Evolutionary conservation across 495 filamentous ascomycete species (phyloP).

Genomic region (Oleoguttula mirabilis): DNA sequence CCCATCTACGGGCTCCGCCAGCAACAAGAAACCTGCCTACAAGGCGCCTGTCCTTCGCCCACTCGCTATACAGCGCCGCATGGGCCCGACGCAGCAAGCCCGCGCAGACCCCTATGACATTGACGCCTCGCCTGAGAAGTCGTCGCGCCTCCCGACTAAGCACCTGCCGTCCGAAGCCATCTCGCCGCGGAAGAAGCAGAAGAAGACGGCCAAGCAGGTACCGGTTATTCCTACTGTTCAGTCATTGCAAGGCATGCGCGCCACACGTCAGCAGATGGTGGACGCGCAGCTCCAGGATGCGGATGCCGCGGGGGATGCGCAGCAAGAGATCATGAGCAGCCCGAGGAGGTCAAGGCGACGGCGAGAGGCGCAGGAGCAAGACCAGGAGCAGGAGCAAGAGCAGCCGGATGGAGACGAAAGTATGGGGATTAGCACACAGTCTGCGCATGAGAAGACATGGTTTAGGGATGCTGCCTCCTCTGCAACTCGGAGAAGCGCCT

Average conservation of each 20-base stretch:
- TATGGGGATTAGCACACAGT: no score
- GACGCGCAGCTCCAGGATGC: not conserved
- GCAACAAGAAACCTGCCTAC: not conserved
- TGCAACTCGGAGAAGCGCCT: no score
- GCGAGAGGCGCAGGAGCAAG: no score
- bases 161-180: not conserved
- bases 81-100: not conserved
- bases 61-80: not conserved
- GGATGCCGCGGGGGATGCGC: not conserved
- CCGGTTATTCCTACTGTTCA: no score
- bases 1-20: not conserved
- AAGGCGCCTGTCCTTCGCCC: not conserved
- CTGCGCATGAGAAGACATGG: no score
- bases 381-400: no score
- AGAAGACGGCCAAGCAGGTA: not conserved
- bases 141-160: not conserved
- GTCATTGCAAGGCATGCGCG: no score
- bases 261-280: not conserved
- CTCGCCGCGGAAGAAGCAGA: slow-evolving; percentile 1
- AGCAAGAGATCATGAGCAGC: not conserved
- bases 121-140: not conserved
- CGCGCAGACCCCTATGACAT: slow-evolving; percentile 4
- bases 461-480: no score
- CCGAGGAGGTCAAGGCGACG: not conserved
- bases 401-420: no score